These are phyloP conservation scores for Rachicladosporium sp. DNA, from an alignment of 2,329 filamentous ascomycete species.

Conservation along the genomic window DNA sequence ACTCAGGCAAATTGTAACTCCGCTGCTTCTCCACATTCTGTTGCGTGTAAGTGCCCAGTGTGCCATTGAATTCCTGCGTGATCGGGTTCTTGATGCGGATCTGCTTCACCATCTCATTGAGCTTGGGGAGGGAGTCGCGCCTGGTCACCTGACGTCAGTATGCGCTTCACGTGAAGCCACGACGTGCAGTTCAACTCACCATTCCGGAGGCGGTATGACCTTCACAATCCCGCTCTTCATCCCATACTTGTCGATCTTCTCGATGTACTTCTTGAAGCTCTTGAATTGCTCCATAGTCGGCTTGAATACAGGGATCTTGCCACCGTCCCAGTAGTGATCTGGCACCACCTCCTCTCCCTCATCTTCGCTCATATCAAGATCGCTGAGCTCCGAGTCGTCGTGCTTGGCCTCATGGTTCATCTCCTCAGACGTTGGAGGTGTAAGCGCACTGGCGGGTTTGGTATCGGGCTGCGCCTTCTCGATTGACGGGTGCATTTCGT, in stretches of 20 bases:
- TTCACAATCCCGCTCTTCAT: conserved; percentile 98
- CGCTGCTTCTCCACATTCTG: conserved; percentile 93
- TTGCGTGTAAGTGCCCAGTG: conserved; percentile 88
- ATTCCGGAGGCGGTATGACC: conserved; percentile 85
- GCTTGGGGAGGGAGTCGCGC: conserved; percentile 57
- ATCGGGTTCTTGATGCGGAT: conserved; percentile 94
- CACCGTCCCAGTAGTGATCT: conserved; percentile 72
- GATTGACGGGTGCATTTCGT: conserved; percentile 14
- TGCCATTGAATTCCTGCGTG: conserved; percentile 94
- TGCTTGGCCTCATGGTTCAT: conserved; percentile 30
- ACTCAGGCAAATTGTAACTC: conserved; percentile 93
- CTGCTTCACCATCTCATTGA: conserved; percentile 78
- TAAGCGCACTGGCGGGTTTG: conserved; percentile 25
- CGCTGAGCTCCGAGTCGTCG: conserved; percentile 35
- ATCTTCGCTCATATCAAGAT: conserved; percentile 34
- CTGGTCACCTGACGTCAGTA: conserved; percentile 26
- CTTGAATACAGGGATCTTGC: conserved; percentile 84
- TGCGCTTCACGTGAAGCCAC: conserved; percentile 6
- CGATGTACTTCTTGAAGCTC: conserved; percentile 85
- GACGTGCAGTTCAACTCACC: conserved; percentile 44
- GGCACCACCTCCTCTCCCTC: conserved; percentile 49
- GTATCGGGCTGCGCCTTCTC: conserved; percentile 8
- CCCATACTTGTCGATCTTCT: conserved; percentile 81
- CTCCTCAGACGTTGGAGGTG: conserved; percentile 41
- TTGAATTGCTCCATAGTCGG: conserved; percentile 92